Evolutionary conservation across 495 filamentous ascomycete genomes (phyloP), one percentile per base, ranked within the genome.

Genomic region (Thozetella sp.): DNA sequence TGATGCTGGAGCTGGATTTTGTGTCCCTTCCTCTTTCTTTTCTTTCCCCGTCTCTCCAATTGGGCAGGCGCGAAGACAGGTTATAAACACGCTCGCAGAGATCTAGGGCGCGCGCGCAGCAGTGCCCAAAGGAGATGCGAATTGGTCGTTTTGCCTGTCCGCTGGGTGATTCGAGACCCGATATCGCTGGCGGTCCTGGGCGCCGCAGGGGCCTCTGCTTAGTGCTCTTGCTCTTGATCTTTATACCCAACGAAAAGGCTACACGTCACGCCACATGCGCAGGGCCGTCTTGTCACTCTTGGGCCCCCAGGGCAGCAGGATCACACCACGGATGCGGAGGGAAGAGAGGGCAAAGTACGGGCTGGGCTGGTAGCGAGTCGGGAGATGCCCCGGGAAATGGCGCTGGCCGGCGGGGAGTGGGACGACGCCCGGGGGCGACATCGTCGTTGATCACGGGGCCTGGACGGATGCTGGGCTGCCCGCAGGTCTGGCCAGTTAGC

Each of bases 181-280:
- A 48, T 48, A 48, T 48, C 43, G 43, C 43, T 48, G 43, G 6
- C n/a, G 10, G 9, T 20, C 20, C 11, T 48, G 12, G 11, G 20
- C 43, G 43, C 43, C 12, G 43, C 11, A 48, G 20, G 11, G 30
- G 9, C 43, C 43, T n/a, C 11, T 48, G 12, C 43, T 48, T 19
- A n/a, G 43, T 48, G 4, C 10, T 48, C 43, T 48, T n/a, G 9
- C n/a, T 19, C n/a, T 48, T 10, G 4, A 3, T 48, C 20, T 6
- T 6, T 37, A 37, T 48, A 48, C 43, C 43, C 43, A 48, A 48
- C 43, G 43, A 48, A 48, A 48, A 11, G n/a, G n/a, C 10, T 48
- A 48, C 43, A 48, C 43, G 43, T 48, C 43, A 48, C 43, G 43
- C 43, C 43, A 48, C 43, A 48, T 48, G 20, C 20, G 43, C n/a